phyloP scores from a whole-genome alignment of 305 asterid species.

The Solanum chacoense region DNA sequence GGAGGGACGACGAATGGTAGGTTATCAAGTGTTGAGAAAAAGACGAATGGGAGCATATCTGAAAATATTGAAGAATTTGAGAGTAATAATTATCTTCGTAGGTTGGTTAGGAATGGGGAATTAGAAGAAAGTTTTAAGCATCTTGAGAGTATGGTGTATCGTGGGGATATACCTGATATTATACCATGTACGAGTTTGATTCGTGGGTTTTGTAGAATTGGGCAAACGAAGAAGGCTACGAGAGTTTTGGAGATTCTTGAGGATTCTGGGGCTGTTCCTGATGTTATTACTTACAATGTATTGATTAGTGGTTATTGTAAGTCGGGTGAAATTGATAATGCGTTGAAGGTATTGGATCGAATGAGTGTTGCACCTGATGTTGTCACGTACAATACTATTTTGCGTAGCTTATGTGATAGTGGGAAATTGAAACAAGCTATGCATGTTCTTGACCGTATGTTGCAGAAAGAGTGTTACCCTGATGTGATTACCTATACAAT shows the following conservation, averaged over 20 bases:
- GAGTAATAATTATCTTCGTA: constrained; percentile 58
- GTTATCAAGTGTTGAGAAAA: constrained; percentile 29
- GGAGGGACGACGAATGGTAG: constrained; percentile 30
- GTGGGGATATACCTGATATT: constrained; percentile 72
- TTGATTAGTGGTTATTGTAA: constrained; percentile 81
- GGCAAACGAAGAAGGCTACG: constrained; percentile 57
- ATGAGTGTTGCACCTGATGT: constrained; percentile 88
- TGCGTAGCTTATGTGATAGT: constrained; percentile 59
- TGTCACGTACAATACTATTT: constrained; percentile 76
- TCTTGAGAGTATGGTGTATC: constrained; percentile 60
- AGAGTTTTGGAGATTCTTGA: constrained; percentile 72
- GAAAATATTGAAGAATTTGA: constrained; percentile 53
- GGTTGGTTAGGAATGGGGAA: constrained; percentile 60
- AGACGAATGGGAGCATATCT: constrained; percentile 21
- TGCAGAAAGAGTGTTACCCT: constrained; percentile 57
- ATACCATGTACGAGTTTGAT: constrained; percentile 77
- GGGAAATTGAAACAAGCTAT: constrained; percentile 76
- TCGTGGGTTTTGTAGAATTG: constrained; percentile 65
- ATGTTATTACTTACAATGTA: constrained; percentile 82
- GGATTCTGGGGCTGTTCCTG: constrained; percentile 82
- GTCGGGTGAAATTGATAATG: constrained; percentile 67
- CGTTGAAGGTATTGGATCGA: constrained; percentile 49
- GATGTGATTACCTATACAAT: constrained; percentile 82
- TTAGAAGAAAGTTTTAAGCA: constrained; percentile 67
- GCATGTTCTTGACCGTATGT: constrained; percentile 65